Base-by-base conservation (phyloP, 78 protist genomes). In the Dictyostelium capitatum region DNA sequence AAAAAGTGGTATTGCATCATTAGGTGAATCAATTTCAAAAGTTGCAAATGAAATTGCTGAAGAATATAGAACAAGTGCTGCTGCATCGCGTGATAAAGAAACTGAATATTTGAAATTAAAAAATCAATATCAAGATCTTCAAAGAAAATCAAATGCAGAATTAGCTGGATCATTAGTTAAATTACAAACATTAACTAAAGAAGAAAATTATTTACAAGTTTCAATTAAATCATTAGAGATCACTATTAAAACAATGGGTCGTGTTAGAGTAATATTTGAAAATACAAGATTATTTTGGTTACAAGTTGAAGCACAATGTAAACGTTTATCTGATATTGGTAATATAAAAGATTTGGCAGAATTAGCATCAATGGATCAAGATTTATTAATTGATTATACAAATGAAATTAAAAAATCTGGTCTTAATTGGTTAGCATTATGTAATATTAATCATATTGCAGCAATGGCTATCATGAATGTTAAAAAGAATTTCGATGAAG, bases 61-160 rank as follows among this genome's bases (percentile, higher is more conserved):
- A 8, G 67, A 77, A 51, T 77, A 43, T 23, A 77, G 50, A 37
- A 41, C 19, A 51, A 77, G 51, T n/a, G 82, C 82, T 0, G 23
- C 67, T 1, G 20, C 19, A 14, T 14, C n/a, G 28, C 28, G 51
- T 23, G 82, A 77, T 20, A 77, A 77, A 51, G 82, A 77, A 17
- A 43, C 64, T 0, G 48, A 53, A 15, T 77, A 50, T 19, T 14
- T 46, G 28, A 28, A 77, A 77, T 17, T 77, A 20, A 50, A 77
- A 28, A 12, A n/a, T 14, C 64, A 77, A 50, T 77, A 77, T 50
- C 67, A 77, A 77, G 82, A 77, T 77, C 50, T 77, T 50, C 82
- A 77, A 28, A 46, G 82, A 50, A 43, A 77, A 50, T 46, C 82
- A 77, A 77, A 77, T 77, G 82, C 82, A n/a, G 64, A 77, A 28